Base-by-base conservation (phyloP, 176 grass and related monocot species). In the Musa itinerans region DNA sequence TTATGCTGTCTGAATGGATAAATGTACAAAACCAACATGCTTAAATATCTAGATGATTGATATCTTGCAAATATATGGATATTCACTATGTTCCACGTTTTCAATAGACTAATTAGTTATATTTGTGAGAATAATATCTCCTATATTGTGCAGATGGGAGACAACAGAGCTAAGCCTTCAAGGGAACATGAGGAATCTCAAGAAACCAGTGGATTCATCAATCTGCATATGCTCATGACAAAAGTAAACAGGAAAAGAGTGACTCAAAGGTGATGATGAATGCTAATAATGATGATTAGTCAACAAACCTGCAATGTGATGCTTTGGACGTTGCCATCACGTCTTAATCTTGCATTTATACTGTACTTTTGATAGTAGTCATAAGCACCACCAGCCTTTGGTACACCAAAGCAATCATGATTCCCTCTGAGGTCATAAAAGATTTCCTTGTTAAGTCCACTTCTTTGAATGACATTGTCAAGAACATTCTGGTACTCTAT, bases 371-470 rank as follows among this genome's bases (percentile, higher is more conserved):
- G 50, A 68, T 94, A 94, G 59, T 87, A 94, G 63, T 93, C 94
- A 89, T 89, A 85, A 22, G 76, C 70, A 2, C 78, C 90, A 78
- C 86, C 94, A 74, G 74, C 58, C 68, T 53, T 65, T 9, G 84
- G 84, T 69, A 98, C 82, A 70, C 94, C 90, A 72, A 93, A 98
- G 25, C 83, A 91, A 77, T 98, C 94, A 65, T 98, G 94, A 66
- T 93, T 98, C 75, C 90, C 94, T 83, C 90, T 91, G 16, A 98
- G 68, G 82, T 98, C 94, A 83, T 80, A 98, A 76, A 98, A 98
- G 73, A 82, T 89, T 65, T 73, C 86, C 76, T 78, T 79, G 24
- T 87, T 77, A 76, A 98, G 90, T 67, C 83, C 72, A 81, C 94
- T 98, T n/a, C 54, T 86, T 77, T 72, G 65, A 73, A 93, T 76